Conservation (phyloP, 2,329 filamentous ascomycete species). For the Verticillium nubilum region DNA sequence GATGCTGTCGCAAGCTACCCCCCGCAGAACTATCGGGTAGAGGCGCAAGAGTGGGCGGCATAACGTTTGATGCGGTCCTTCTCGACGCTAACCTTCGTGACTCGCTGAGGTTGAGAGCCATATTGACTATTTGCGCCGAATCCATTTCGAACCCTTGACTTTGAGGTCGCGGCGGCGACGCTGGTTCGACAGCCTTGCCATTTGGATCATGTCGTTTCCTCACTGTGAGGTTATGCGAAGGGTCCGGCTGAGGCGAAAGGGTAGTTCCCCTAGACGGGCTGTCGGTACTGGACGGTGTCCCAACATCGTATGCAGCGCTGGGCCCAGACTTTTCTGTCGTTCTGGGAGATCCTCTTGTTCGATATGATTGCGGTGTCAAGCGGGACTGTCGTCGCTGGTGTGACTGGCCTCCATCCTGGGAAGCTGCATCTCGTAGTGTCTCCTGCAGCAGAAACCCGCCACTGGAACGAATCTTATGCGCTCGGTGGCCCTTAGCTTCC, state of each 20-base stretch:
- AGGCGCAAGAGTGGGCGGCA: constrained; percentile 45
- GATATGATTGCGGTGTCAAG: constrained; percentile 10
- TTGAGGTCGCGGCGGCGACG: constrained; percentile 12
- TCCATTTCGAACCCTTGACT: constrained; percentile 57
- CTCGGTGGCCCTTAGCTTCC: constrained; percentile 14
- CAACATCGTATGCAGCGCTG: constrained; percentile 7
- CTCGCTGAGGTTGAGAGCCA: constrained; percentile 86
- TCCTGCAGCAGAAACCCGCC: constrained; percentile 48
- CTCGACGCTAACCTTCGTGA: constrained; percentile 61
- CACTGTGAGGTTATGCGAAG: constrained; percentile 5
- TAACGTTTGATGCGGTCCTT: constrained; percentile 47
- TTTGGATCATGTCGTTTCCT: constrained; percentile 13
- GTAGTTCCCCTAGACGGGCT: constrained; percentile 3
- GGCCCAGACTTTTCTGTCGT: constrained; percentile 6
- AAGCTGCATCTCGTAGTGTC: constrained; percentile 23
- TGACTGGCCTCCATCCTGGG: constrained; percentile 23
- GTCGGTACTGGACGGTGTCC: constrained; percentile 1
- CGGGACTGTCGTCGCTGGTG: constrained; percentile 20
- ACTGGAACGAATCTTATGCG: constrained; percentile 37
- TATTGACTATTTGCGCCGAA: constrained; percentile 83
- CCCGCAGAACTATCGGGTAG: constrained; percentile 44
- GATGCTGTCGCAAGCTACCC: constrained; percentile 59
- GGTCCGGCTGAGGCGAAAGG: constrained; percentile 4
- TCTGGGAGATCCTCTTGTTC: constrained; percentile 4
- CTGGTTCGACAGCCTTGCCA: constrained; percentile 12